Base-by-base conservation (phyloP, 2,329 filamentous ascomycete genomes). In the Epichloe scottii region DNA sequence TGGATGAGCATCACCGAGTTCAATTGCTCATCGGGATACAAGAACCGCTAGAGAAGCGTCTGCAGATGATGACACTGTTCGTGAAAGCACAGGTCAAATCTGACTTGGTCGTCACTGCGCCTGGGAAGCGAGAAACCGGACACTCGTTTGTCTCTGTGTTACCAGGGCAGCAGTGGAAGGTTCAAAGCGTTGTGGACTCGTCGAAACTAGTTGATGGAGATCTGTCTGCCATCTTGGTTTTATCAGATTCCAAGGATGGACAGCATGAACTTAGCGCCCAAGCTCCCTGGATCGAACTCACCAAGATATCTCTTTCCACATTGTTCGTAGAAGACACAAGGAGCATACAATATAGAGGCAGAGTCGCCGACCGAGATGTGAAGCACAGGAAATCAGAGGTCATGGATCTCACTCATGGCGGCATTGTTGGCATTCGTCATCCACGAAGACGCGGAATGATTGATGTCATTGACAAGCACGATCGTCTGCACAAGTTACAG, bases 251-350 rank as follows among this genome's bases (percentile, higher is more conserved):
- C 23, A 74, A 76, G 48, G 72, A 80, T 56, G 83, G 84, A 1
- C 75, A 76, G 33, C 77, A 79, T 45, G 80, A 85, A 59, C 66
- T 91, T 15, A 87, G 82, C 56, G 69, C 87, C 10, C 85, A 89
- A 64, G 84, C 84, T 5, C 85, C 85, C 0, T 90, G 86, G 86
- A 82, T 83, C 52, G 76, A 77, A 49, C 72, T 85, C 12, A 79
- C 82, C n/a, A 81, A 80, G 42, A 68, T 89, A n/a, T 70, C 75
- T 0, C 66, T 89, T 2, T 82, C 85, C 2, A 58, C 74, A 30
- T 68, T 89, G 19, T 74, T 75, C 53, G 64, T 81, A 21, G 75
- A 82, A 51, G 80, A 85, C 55, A 71, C 76, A 26, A 75, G 78
- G 58, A 78, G 74, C 52, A 68, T 86, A 38, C 78, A 79, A 49